Evolutionary conservation across 805 yeast genomes (phyloP).

Genomic region (Tetrapisispora arboricola): DNA sequence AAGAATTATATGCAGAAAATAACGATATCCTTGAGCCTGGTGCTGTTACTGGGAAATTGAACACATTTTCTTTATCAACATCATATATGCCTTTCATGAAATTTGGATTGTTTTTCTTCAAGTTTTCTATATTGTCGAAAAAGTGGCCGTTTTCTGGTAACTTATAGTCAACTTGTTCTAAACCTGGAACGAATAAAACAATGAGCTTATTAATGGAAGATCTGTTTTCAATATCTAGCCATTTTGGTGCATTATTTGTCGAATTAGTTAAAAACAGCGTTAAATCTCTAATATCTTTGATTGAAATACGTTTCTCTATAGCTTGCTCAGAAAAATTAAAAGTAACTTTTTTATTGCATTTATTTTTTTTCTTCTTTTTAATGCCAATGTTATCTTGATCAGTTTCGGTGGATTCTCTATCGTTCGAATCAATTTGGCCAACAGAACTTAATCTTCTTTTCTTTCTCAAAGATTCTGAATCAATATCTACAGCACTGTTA

Average conservation of each 20-base stretch:
- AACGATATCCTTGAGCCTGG: slow-evolving; percentile 59
- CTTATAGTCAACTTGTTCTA: slow-evolving; percentile 37
- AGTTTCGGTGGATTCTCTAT: neutral
- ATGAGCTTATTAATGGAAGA: slow-evolving; percentile 43
- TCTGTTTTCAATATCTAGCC: slow-evolving; percentile 42
- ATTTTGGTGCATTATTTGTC: slow-evolving; percentile 35
- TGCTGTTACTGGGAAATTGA: slow-evolving; percentile 39
- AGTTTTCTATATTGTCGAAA: slow-evolving; percentile 3
- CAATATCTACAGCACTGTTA: neutral
- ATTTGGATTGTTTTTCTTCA: slow-evolving; percentile 4
- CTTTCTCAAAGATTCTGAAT: slow-evolving; percentile 1
- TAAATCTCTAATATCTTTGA: slow-evolving; percentile 39
- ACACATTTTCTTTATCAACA: slow-evolving; percentile 5
- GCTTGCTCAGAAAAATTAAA: slow-evolving; percentile 30
- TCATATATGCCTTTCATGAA: slow-evolving; percentile 3
- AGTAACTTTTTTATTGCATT: slow-evolving; percentile 18
- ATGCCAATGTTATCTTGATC: neutral
- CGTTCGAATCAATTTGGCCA: neutral
- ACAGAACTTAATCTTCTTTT: slow-evolving; percentile 26
- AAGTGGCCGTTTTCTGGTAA: slow-evolving; percentile 13
- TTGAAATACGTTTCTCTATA: slow-evolving; percentile 21
- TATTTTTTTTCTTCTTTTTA: slow-evolving; percentile 26
- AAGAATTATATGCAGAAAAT: slow-evolving; percentile 44
- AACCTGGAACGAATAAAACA: slow-evolving; percentile 55
- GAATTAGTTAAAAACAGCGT: slow-evolving; percentile 35